Evolutionary conservation across 768 basidiomycete genomes (phyloP).

Genomic region (Lactarius psammicola): DNA sequence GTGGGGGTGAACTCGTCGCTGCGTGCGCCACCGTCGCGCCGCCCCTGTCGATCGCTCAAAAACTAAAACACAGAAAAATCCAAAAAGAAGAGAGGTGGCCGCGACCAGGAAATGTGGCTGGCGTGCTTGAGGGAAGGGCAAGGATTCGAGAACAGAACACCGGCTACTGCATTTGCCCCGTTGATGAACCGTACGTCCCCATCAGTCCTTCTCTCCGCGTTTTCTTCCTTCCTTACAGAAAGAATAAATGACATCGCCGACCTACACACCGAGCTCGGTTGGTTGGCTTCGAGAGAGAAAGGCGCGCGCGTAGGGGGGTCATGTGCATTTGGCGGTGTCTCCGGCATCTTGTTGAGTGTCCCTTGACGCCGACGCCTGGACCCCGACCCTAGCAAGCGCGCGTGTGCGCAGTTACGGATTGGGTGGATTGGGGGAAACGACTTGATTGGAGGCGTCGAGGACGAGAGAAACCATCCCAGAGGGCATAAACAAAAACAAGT

Average conservation of each 20-base stretch:
- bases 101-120: background rate
- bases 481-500: background rate
- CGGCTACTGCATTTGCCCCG: background rate
- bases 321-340: background rate
- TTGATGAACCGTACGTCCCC: background rate
- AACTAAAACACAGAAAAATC: background rate
- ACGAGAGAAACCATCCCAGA: background rate
- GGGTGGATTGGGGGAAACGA: background rate
- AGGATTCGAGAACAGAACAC: too few relatives aligned
- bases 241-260: background rate
- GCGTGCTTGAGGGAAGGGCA: background rate
- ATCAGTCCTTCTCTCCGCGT: background rate
- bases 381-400: background rate
- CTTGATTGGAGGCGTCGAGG: background rate
- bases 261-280: background rate
- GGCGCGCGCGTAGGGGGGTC: background rate
- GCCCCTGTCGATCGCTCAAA: background rate
- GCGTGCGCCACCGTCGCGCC: background rate
- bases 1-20: background rate
- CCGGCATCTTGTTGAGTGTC: background rate
- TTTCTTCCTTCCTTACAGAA: background rate
- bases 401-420: background rate
- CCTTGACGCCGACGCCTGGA: background rate
- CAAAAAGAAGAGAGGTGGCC: background rate
- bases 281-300: background rate